A percentile compares a stretch with the other conserved stretches of the same genome.
Conservation (phyloP, 306 rosid genomes). For the Neltuma alba region DNA sequence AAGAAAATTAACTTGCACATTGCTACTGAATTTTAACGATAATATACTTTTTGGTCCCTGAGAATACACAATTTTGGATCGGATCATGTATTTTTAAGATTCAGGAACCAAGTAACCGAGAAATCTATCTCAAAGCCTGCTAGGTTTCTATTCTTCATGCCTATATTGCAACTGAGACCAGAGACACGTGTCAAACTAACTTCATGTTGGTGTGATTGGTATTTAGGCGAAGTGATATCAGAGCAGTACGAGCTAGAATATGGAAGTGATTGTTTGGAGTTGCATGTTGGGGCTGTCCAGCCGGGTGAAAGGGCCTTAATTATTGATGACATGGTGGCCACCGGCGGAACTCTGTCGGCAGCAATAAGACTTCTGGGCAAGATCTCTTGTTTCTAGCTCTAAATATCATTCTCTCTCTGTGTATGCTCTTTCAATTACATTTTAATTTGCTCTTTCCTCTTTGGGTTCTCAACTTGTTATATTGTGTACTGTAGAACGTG, state of each 20-base stretch:
- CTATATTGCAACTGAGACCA: too few relatives aligned
- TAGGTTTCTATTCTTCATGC: not conserved
- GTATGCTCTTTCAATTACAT: slow-evolving; percentile 10
- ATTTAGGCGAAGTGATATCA: slow-evolving; percentile 75
- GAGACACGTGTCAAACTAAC: not conserved
- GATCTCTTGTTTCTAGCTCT: slow-evolving; percentile 3
- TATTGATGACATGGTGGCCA: slow-evolving; percentile 85
- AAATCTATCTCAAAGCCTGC: not conserved
- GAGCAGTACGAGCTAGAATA: slow-evolving; percentile 88
- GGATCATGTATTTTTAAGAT: not conserved
- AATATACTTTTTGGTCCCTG: not conserved
- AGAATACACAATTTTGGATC: not conserved
- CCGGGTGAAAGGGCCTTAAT: slow-evolving; percentile 84
- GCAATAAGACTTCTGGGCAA: slow-evolving; percentile 76
- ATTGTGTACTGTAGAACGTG: slow-evolving; percentile 71
- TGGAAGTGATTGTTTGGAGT: slow-evolving; percentile 85
- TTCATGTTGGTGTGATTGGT: not conserved
- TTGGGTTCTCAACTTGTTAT: slow-evolving; percentile 7
- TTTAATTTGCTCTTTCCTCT: not conserved
- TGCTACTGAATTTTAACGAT: not conserved
- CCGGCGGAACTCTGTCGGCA: slow-evolving; percentile 88
- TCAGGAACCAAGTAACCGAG: not conserved
- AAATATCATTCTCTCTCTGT: not conserved
- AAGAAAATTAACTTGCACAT: not conserved
- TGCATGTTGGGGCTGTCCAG: slow-evolving; percentile 87